A percentile compares a stretch with the other conserved stretches of the same genome.
Conservation (phyloP, 1,284 basidiomycete species). For the Caloboletus inedulis region DNA sequence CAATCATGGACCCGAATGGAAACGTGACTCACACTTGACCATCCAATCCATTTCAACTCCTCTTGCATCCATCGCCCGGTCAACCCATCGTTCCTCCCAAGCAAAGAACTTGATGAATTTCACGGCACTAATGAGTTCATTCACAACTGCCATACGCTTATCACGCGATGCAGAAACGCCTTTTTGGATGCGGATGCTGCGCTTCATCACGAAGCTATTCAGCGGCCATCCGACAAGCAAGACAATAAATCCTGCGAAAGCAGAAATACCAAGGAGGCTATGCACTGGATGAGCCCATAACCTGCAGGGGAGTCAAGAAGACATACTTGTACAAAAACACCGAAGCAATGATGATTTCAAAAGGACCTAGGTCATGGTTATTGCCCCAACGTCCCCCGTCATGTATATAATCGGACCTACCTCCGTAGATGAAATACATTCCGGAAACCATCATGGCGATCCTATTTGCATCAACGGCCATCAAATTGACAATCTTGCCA, state of each 20-base stretch:
- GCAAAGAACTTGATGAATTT: conserved; percentile 89
- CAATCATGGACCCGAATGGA: neutral
- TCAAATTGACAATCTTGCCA: conserved; percentile 77
- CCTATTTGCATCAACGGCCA: conserved; percentile 67
- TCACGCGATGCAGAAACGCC: conserved; percentile 73
- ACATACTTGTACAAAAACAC: conserved; percentile 77
- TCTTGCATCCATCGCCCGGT: conserved; percentile 54
- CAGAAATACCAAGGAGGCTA: conserved; percentile 79
- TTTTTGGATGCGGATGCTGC: conserved; percentile 70
- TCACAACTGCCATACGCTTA: conserved; percentile 81
- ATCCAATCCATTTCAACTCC: conserved; percentile 68
- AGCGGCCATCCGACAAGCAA: conserved; percentile 72
- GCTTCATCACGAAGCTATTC: conserved; percentile 61
- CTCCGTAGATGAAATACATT: conserved; percentile 63
- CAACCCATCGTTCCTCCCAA: conserved; percentile 77
- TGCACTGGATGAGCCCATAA: neutral
- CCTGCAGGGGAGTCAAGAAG: neutral
- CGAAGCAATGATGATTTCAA: conserved; percentile 77
- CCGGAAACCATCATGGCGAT: conserved; percentile 51
- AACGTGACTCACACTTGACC: conserved; percentile 49
- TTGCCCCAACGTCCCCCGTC: neutral
- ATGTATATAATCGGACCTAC: conserved; percentile 31
- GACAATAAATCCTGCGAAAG: conserved; percentile 84
- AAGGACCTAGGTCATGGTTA: conserved; percentile 47
- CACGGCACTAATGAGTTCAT: conserved; percentile 78